phyloP scores from a whole-genome alignment of 805 yeast species.

The Nakazawaea peltata region DNA sequence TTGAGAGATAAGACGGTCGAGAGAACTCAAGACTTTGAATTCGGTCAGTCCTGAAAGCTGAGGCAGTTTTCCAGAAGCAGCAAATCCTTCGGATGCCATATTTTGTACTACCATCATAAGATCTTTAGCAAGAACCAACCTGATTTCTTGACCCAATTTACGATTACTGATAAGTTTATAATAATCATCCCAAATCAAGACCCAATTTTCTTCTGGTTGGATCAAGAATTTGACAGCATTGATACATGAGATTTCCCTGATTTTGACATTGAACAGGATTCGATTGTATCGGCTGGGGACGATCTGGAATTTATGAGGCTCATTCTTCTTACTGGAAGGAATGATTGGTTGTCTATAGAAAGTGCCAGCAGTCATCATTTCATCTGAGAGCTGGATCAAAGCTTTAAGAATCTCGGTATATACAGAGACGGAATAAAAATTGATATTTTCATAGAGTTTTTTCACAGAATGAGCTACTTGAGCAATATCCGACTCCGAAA shows the following conservation, averaged over 20 bases:
- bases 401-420: constrained; percentile 40
- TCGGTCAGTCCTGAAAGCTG: constrained; percentile 27
- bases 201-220: constrained; percentile 38
- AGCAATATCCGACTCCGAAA: constrained; percentile 37
- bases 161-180: constrained; percentile 37
- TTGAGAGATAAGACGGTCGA: constrained; percentile 34
- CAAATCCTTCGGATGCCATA: constrained; percentile 34
- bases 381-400: constrained; percentile 11
- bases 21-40: constrained; percentile 36
- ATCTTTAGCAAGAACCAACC: constrained; percentile 40
- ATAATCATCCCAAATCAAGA: constrained; percentile 35
- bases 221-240: constrained; percentile 45
- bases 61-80: too few species aligned
- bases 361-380: constrained; percentile 14
- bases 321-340: too few species aligned
- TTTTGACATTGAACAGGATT: constrained; percentile 42
- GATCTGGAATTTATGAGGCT: neutral
- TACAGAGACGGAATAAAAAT: constrained; percentile 42
- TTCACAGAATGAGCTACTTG: constrained; percentile 47
- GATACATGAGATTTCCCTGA: constrained; percentile 43
- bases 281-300: constrained; percentile 46
- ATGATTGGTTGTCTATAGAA: too few species aligned
- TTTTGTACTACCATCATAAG: constrained; percentile 42
- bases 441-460: constrained; percentile 59
- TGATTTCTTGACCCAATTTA: constrained; percentile 29